Evolutionary conservation across 2,329 filamentous ascomycete genomes (phyloP).

Genomic region (Dendryphion nanum): DNA sequence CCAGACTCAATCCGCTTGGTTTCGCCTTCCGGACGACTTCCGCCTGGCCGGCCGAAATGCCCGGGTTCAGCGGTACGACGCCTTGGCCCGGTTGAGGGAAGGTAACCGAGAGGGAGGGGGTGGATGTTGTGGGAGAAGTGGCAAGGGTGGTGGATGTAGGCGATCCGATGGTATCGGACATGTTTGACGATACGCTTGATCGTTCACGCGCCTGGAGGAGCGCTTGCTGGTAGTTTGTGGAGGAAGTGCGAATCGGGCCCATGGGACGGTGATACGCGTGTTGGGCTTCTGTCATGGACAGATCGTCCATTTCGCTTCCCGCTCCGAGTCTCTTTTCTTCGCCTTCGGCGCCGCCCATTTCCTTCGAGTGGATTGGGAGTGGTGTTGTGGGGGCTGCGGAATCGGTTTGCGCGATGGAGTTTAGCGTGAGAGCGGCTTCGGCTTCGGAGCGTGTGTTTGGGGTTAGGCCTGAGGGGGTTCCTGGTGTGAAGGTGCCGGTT

Average conservation of each 20-base stretch:
- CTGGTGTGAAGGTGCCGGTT: conserved; percentile 18
- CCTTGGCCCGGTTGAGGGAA: conserved; percentile 32
- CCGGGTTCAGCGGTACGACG: conserved; percentile 32
- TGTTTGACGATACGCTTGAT: conserved; percentile 21
- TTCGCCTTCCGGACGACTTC: conserved; percentile 28
- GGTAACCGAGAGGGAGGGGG: conserved; percentile 11
- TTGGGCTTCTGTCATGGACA: conserved; percentile 24
- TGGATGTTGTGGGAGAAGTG: conserved; percentile 7
- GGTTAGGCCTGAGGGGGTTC: conserved; percentile 34
- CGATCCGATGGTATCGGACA: too few species aligned
- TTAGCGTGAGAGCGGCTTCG: conserved; percentile 32
- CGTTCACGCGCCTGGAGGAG: conserved; percentile 19
- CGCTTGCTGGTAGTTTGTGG: conserved; percentile 32
- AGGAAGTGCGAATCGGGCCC: conserved; percentile 21
- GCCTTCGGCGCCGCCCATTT: conserved; percentile 1
- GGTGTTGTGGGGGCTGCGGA: conserved; percentile 32
- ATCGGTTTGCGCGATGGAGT: conserved; percentile 32
- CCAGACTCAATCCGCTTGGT: conserved; percentile 29
- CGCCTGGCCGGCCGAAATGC: conserved; percentile 11
- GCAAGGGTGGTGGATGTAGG: conserved; percentile 3
- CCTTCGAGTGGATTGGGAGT: conserved; percentile 1
- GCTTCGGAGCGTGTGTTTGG: conserved; percentile 36
- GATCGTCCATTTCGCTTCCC: neutral
- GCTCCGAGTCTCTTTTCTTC: neutral
- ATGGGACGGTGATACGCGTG: conserved; percentile 27